phyloP scores from a whole-genome alignment of 176 grass and related monocot species.

The Chrysopogon serrulatus region DNA sequence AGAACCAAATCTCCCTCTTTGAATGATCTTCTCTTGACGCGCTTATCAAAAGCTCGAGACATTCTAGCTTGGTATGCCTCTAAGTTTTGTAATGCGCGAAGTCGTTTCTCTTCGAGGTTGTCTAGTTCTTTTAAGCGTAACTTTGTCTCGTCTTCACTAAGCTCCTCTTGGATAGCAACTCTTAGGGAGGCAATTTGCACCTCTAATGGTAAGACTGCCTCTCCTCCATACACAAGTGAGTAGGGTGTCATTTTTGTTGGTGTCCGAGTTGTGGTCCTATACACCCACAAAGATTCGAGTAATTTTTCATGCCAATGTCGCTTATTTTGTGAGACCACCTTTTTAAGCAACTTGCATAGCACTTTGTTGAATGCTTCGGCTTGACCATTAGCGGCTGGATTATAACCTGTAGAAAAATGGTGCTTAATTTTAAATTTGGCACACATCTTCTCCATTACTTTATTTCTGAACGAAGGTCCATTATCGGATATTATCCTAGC shows the following conservation, averaged over 20 bases:
- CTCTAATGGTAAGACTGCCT: not conserved
- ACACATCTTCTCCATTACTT: not conserved
- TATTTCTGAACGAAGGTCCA: not conserved
- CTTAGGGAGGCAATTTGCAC: not conserved
- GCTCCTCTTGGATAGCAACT: not conserved
- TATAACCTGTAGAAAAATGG: not conserved
- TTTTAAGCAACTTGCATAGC: not conserved
- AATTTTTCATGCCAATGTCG: not conserved
- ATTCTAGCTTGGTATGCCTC: no score
- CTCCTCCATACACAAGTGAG: not conserved
- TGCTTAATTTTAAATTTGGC: not conserved
- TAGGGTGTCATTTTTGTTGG: not conserved
- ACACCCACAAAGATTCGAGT: no score
- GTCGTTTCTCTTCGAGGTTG: no score
- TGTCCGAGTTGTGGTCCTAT: not conserved
- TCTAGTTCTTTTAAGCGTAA: no score
- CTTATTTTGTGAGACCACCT: not conserved
- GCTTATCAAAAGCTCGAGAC: no score
- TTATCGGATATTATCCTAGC: not conserved
- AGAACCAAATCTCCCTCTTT: no score
- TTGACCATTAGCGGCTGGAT: not conserved
- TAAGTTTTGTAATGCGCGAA: no score
- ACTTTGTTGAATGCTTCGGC: not conserved
- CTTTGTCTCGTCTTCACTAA: no score
- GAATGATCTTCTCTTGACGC: no score